These are phyloP conservation scores for Myxozyma udenii DNA, from an alignment of 805 yeast species.

Conservation along the genomic window DNA sequence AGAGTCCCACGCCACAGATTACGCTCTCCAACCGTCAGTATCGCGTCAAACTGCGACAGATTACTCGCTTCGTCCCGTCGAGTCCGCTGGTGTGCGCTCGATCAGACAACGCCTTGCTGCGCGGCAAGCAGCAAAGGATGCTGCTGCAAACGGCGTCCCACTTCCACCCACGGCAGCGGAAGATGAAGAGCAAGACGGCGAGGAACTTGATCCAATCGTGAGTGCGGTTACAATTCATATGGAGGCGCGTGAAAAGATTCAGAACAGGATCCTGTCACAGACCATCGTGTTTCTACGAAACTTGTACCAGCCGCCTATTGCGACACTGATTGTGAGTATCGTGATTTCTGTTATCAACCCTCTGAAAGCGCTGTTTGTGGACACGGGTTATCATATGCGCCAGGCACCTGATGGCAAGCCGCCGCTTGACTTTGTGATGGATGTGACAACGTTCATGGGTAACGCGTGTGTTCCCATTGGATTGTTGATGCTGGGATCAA, in stretches of 20 bases:
- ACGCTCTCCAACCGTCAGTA: background rate
- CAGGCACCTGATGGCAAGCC: constrained; percentile 84
- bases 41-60: background rate
- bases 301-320: constrained; percentile 66
- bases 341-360: constrained; percentile 83
- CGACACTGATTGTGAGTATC: constrained; percentile 63
- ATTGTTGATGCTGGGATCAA: constrained; percentile 76
- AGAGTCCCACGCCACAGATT: background rate
- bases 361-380: constrained; percentile 63
- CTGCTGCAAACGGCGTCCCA: background rate
- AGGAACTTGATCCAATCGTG: constrained; percentile 28
- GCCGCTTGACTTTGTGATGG: constrained; percentile 80
- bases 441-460: constrained; percentile 74
- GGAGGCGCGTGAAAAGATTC: background rate
- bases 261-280: constrained; percentile 11
- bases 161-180: background rate
- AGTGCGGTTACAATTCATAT: constrained; percentile 22
- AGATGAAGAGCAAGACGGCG: constrained; percentile 26
- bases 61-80: constrained; percentile 2
- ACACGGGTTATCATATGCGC: constrained; percentile 49
- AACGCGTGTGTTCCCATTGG: constrained; percentile 89
- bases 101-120: constrained; percentile 10
- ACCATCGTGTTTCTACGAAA: constrained; percentile 42
- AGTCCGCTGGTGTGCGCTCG: constrained; percentile 19
- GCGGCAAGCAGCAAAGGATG: background rate